Conservation (phyloP, 345 rosid species). For the Carallia brachiata region DNA sequence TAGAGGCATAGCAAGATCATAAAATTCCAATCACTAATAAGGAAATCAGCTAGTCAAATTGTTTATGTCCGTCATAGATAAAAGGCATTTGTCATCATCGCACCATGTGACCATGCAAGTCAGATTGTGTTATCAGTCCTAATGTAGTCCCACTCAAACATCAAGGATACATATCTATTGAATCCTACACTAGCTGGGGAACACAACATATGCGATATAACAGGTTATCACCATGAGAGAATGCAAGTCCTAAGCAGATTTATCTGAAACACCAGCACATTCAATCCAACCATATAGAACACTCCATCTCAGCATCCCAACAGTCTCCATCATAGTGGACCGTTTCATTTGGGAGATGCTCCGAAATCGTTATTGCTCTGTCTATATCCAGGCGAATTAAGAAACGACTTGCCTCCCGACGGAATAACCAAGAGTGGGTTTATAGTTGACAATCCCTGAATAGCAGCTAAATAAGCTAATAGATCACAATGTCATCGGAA, state of each 20-base stretch:
- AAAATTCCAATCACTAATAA: neutral
- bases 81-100: too few relatives aligned
- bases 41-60: neutral
- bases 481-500: neutral
- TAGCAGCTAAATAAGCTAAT: neutral
- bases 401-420: neutral
- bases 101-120: too few relatives aligned
- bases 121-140: too few relatives aligned
- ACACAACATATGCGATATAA: too few relatives aligned
- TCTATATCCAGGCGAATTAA: neutral
- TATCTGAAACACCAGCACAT: neutral
- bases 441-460: neutral
- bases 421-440: neutral
- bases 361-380: neutral
- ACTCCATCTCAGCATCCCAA: neutral
- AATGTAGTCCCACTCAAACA: too few relatives aligned
- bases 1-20: too few relatives aligned
- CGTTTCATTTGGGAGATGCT: neutral
- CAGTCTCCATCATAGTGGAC: neutral
- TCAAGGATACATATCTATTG: too few relatives aligned
- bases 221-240: neutral
- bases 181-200: too few relatives aligned
- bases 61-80: too few relatives aligned
- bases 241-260: neutral
- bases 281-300: neutral